Conservation (phyloP, 305 asterid genomes). For the Lippia alba region DNA sequence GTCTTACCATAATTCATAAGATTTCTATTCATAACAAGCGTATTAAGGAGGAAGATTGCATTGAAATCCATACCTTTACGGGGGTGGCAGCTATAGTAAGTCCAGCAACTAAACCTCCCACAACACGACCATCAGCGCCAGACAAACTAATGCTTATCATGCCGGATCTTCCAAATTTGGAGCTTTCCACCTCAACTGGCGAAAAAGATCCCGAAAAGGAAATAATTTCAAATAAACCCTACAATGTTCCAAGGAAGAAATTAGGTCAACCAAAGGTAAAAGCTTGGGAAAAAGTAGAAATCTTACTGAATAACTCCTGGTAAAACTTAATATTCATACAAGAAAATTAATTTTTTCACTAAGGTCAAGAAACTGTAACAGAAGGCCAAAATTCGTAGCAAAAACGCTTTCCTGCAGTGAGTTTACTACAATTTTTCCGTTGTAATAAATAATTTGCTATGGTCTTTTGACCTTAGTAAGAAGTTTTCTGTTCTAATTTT, state of each 20-base stretch:
- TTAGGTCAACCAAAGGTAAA: background rate
- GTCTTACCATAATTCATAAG: no score
- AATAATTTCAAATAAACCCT: slow-evolving; percentile 77
- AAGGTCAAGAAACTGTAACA: no score
- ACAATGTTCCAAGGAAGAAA: background rate
- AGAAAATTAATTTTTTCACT: no score
- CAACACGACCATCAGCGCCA: slow-evolving; percentile 71
- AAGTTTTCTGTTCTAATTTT: no score
- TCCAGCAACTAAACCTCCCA: slow-evolving; percentile 76
- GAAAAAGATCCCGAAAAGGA: slow-evolving; percentile 70
- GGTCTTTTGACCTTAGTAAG: no score
- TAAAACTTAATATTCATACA: no score
- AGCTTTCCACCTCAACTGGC: slow-evolving; percentile 55
- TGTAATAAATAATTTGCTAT: no score
- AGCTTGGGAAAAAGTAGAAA: background rate
- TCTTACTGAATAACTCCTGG: background rate
- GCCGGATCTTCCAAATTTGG: slow-evolving; percentile 52
- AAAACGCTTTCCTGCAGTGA: no score
- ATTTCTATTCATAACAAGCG: background rate
- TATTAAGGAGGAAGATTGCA: background rate
- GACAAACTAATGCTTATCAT: slow-evolving; percentile 66
- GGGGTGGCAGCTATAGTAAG: slow-evolving; percentile 64
- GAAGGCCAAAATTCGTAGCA: no score
- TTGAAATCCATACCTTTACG: slow-evolving; percentile 48
- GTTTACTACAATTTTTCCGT: no score